Evolutionary conservation across 2,329 filamentous ascomycete genomes (phyloP).

Genomic region (Fusarium veterinarium): DNA sequence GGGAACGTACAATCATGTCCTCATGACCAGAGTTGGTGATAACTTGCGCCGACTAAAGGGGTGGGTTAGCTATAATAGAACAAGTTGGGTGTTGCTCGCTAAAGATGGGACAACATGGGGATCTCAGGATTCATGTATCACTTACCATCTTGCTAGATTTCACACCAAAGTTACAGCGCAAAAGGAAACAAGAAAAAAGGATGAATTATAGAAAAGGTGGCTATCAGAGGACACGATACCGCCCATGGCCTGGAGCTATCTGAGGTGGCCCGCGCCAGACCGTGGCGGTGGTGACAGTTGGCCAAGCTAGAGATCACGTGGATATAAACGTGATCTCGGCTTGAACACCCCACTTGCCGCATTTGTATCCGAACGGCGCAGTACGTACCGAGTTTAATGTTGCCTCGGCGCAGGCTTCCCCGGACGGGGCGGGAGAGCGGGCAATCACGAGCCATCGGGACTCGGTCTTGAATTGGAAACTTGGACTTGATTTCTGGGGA

Average conservation of each 20-base stretch:
- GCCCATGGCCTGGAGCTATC: constrained; percentile 43
- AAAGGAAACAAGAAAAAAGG: constrained; percentile 23
- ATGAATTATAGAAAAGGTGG: constrained; percentile 35
- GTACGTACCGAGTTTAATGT: constrained; percentile 32
- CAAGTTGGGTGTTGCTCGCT: not conserved
- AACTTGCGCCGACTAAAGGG: constrained; percentile 55
- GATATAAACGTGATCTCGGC: constrained; percentile 16
- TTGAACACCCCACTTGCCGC: constrained; percentile 38
- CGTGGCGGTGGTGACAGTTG: constrained; percentile 46
- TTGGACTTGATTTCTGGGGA: constrained; percentile 10
- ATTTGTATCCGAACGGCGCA: constrained; percentile 17
- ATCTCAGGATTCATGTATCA: not conserved
- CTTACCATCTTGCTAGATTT: constrained; percentile 43
- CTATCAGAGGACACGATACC: constrained; percentile 47
- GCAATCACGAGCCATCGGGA: constrained; percentile 42
- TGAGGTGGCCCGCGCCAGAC: constrained; percentile 24
- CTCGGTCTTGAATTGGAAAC: not conserved
- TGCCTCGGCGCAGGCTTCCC: constrained; percentile 43
- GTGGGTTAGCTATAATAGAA: constrained; percentile 44
- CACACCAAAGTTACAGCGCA: constrained; percentile 28
- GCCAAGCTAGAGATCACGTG: constrained; percentile 42
- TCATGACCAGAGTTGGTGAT: constrained; percentile 75
- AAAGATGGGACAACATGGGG: not conserved
- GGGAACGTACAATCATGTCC: constrained; percentile 95
- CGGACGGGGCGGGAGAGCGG: constrained; percentile 37